Evolutionary conservation across 2,329 filamentous ascomycete genomes (phyloP).

Genomic region (Fusarium stilboides): DNA sequence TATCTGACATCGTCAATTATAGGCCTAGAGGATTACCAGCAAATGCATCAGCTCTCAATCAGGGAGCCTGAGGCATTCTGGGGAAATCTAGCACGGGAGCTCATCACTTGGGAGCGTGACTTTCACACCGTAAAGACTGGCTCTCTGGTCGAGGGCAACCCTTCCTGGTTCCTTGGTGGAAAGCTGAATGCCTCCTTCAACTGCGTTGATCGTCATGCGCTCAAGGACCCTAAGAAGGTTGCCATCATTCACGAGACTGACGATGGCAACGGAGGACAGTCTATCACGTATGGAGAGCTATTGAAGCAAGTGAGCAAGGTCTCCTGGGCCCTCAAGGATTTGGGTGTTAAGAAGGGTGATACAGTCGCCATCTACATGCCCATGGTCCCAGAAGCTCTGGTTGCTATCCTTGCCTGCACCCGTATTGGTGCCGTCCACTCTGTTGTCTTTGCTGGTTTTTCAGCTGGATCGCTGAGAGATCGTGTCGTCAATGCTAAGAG

Average conservation of each 20-base stretch:
- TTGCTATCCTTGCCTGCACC: conserved; percentile 82
- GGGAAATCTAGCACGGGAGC: conserved; percentile 84
- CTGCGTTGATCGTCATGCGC: conserved; percentile 92
- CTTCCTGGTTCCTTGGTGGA: conserved; percentile 92
- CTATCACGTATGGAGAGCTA: conserved; percentile 89
- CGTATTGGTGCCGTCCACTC: conserved; percentile 95
- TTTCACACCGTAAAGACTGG: conserved; percentile 89
- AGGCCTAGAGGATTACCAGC: conserved; percentile 75
- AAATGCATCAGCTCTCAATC: conserved; percentile 83
- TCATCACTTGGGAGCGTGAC: conserved; percentile 88
- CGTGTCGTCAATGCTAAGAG: conserved; percentile 88
- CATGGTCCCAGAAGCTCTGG: conserved; percentile 94
- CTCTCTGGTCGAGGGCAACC: conserved; percentile 81
- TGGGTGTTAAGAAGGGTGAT: conserved; percentile 95
- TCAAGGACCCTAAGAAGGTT: conserved; percentile 88
- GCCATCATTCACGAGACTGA: conserved; percentile 98
- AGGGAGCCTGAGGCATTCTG: conserved; percentile 88
- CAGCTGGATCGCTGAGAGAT: conserved; percentile 90
- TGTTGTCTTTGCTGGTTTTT: conserved; percentile 95
- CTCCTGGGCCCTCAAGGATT: conserved; percentile 86
- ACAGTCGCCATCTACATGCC: conserved; percentile 95
- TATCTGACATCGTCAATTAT: not conserved
- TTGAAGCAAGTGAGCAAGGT: conserved; percentile 88
- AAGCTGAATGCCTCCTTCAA: conserved; percentile 94
- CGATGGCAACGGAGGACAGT: conserved; percentile 86